Evolutionary conservation across 148 eudicot genomes (phyloP).

Genomic region (Silene uniflora): DNA sequence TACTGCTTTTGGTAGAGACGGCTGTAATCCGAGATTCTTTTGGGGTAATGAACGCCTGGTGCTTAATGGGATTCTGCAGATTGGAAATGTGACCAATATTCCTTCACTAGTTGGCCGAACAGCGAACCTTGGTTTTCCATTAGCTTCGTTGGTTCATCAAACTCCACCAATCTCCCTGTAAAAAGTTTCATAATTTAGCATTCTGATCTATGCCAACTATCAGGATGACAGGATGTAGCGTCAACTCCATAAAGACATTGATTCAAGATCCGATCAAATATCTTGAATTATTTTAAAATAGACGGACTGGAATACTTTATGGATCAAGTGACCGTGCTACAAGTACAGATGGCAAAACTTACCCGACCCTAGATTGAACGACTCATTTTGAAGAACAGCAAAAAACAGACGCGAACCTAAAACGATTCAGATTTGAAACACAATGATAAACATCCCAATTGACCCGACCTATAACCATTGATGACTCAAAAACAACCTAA

Average conservation of each 20-base stretch:
- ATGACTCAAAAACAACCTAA: too few species aligned
- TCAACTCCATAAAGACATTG: too few species aligned
- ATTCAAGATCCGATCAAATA: not conserved
- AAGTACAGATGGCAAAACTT: not conserved
- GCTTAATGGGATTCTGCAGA: slow-evolving; percentile 49
- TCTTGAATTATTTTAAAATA: not conserved
- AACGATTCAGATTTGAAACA: too few species aligned
- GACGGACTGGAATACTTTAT: not conserved
- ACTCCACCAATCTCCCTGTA: slow-evolving; percentile 75
- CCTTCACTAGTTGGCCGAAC: slow-evolving; percentile 77
- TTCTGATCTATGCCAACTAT: not conserved
- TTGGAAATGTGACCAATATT: slow-evolving; percentile 82
- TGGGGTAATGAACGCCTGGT: not conserved
- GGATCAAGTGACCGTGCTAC: not conserved
- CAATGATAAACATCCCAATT: too few species aligned
- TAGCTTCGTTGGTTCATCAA: slow-evolving; percentile 72
- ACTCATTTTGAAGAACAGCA: too few species aligned
- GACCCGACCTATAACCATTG: too few species aligned
- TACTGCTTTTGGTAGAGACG: too few species aligned
- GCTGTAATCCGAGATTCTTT: not conserved
- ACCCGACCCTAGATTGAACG: too few species aligned
- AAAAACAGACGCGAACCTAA: too few species aligned
- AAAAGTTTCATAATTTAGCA: not conserved
- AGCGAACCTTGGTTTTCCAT: slow-evolving; percentile 69
- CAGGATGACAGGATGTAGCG: too few species aligned